Base-by-base conservation (phyloP, 371 early-diverging fungal genomes). In the Sanchytrium tribonematis region DNA sequence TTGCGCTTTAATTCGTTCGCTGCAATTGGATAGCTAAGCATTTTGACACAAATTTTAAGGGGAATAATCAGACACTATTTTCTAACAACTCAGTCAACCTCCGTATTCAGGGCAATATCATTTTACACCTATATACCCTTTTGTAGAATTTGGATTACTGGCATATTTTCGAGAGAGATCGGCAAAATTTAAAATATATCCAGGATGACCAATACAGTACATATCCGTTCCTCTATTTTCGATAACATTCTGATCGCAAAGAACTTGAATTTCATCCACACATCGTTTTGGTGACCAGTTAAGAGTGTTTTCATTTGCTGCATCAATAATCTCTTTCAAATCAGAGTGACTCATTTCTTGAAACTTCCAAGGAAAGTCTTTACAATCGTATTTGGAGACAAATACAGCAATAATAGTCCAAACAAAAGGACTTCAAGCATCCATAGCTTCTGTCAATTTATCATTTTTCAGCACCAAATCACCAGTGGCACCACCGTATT, bases 231-330 rank as follows among this genome's bases (percentile, higher is more conserved):
- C 48, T 48, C 48, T 48, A 22, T 48, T 48, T 48, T 48, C 48
- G 5, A 48, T 48, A 48, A 48, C 48, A 48, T 48, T 12, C 5
- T 48, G 12, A 48, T 48, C 48, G 22, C 48, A 48, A 22, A 48
- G 48, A 12, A 48, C 48, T 48, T 48, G 48, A 48, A 48, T 48
- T 48, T 48, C 48, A 48, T 48, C 48, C 48, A 48, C 48, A 48
- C 22, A 48, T 48, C 48, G 48, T 48, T 48, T 48, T 12, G 5
- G 5, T 12, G 48, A 48, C 48, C 48, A 48, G 48, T 48, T 48
- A 48, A 12, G 12, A 48, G 48, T 48, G 48, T 48, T 48, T 48
- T 48, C 48, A 48, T 48, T 48, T 48, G 48, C 48, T 48, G 48
- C 22, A 48, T 48, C 48, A 48, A 48, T 48, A 48, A 48, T 48